Percentiles rank a stretch among this genome's conserved stretches.
Evolutionary conservation across 2,329 filamentous ascomycete species (phyloP).

Genomic region (Talaromyces marneffei): DNA sequence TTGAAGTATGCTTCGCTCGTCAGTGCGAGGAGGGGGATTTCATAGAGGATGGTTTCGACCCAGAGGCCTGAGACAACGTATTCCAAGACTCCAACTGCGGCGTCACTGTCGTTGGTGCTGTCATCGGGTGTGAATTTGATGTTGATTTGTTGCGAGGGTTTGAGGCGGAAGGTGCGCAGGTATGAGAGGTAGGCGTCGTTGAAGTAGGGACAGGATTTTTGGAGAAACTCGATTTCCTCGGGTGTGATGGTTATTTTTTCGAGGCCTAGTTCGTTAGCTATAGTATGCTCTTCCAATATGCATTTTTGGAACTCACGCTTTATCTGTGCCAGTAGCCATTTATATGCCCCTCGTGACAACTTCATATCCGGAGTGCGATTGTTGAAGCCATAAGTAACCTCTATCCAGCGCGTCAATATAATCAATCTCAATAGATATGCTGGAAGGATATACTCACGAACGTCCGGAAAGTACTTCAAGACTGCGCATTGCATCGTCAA

Average conservation of each 20-base stretch:
- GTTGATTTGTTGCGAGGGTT: slow-evolving; percentile 71
- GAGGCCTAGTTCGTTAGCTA: slow-evolving; percentile 53
- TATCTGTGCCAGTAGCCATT: slow-evolving; percentile 80
- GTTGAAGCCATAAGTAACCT: slow-evolving; percentile 88
- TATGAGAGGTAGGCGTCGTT: slow-evolving; percentile 71
- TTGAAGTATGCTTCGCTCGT: slow-evolving; percentile 97
- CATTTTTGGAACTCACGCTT: slow-evolving; percentile 53
- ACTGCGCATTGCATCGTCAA: slow-evolving; percentile 98
- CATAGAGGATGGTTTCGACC: slow-evolving; percentile 95
- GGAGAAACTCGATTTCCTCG: slow-evolving; percentile 75
- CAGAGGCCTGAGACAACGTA: slow-evolving; percentile 76
- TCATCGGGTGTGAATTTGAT: slow-evolving; percentile 58
- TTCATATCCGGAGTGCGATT: slow-evolving; percentile 95
- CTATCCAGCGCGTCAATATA: slow-evolving; percentile 23
- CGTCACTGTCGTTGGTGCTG: slow-evolving; percentile 57
- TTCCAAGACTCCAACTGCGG: slow-evolving; percentile 66
- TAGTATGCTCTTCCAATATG: neutral
- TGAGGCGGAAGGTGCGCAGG: slow-evolving; percentile 73
- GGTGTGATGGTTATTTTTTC: slow-evolving; percentile 71
- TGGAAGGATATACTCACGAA: slow-evolving; percentile 33
- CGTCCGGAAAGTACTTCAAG: slow-evolving; percentile 80
- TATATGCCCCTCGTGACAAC: slow-evolving; percentile 72
- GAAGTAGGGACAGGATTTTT: slow-evolving; percentile 74
- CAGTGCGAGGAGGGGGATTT: slow-evolving; percentile 87
- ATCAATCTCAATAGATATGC: neutral